Percentiles rank a stretch among this genome's conserved stretches.
Conservation (phyloP, 139 green algal species). For the Chlorella sp. region DNA sequence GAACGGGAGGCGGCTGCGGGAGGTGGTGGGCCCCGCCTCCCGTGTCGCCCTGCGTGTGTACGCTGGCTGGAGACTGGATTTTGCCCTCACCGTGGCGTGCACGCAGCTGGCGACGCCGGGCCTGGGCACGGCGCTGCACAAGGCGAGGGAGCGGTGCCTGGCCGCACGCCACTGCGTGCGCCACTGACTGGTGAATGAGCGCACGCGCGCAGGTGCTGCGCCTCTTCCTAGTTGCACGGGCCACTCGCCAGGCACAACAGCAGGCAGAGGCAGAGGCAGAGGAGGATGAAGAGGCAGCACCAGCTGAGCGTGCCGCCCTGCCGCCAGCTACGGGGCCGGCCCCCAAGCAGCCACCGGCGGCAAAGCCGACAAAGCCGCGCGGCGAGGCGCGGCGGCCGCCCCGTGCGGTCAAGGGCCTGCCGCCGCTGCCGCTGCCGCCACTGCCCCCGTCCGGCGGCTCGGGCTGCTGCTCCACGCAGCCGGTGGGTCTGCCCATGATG, state of each 20-base stretch:
- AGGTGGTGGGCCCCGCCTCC: no score
- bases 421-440: slow-evolving; percentile 1
- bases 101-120: no score
- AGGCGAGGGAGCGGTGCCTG: no score
- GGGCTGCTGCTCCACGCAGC: not conserved
- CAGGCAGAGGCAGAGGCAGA: not conserved
- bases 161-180: no score
- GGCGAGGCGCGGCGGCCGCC: not conserved
- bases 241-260: not conserved
- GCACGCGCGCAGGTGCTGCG: no score
- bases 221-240: not conserved
- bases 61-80: no score
- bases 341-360: not conserved
- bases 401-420: not conserved
- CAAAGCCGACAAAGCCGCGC: not conserved
- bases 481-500: slow-evolving; percentile 6
- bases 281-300: not conserved
- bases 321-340: not conserved
- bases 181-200: no score
- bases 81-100: no score
- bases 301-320: not conserved
- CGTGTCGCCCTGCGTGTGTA: no score
- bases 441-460: not conserved
- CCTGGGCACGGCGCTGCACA: no score
- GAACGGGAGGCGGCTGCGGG: no score